Evolutionary conservation across 2,329 filamentous ascomycete genomes (phyloP).

Genomic region (Colletotrichum agaves): DNA sequence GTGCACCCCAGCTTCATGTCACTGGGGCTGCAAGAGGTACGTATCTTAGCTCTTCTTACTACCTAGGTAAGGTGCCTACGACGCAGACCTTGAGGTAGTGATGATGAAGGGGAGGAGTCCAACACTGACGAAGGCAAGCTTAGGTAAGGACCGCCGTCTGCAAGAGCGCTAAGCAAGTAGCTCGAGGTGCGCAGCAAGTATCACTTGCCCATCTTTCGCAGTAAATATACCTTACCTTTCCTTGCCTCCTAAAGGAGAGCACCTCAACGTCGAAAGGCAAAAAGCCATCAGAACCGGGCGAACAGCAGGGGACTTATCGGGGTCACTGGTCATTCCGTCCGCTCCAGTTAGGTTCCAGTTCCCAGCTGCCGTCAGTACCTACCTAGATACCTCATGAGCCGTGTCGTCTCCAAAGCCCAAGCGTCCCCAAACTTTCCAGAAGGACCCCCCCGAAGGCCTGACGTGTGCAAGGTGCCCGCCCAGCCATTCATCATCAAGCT

Average conservation of each 20-base stretch:
- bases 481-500: conserved; percentile 34
- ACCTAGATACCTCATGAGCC: background rate
- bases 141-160: background rate
- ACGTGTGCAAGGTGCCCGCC: conserved; percentile 31
- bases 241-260: background rate
- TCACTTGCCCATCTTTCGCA: background rate
- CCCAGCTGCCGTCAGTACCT: background rate
- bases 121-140: background rate
- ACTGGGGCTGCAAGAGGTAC: conserved; percentile 2
- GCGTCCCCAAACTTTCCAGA: no score
- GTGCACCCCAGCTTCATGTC: conserved; percentile 11
- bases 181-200: conserved; percentile 2
- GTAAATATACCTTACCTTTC: background rate
- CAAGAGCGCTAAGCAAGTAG: background rate
- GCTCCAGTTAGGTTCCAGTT: conserved; percentile 11
- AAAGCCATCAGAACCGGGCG: background rate
- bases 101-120: no score
- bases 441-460: conserved; percentile 13
- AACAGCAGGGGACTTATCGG: conserved; percentile 11
- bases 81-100: no score
- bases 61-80: no score
- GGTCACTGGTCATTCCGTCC: conserved; percentile 17
- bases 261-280: background rate
- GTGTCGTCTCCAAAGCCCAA: no score
- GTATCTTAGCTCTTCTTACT: conserved; percentile 7